Base-by-base conservation (phyloP, 768 basidiomycete species). In the Amanita rimosa region DNA sequence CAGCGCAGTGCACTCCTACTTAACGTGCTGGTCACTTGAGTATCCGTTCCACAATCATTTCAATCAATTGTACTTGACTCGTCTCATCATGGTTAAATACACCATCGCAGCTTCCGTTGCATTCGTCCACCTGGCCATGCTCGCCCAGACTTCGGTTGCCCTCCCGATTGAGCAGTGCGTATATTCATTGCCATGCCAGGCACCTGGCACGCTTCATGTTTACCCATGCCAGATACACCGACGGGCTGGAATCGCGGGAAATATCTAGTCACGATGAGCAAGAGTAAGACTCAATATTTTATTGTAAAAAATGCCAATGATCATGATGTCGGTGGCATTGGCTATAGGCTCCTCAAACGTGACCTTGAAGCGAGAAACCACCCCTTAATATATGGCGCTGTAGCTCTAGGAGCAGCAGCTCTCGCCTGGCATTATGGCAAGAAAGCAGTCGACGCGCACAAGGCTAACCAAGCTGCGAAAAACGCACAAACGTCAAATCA, bases 111-210 rank as follows among this genome's bases (percentile, higher is more conserved):
- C 26, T 13, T 43, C 24, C 14, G 4, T 27, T 27, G 55, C 65
- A 11, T 49, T 53, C 3, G 47, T 55, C 7, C 65, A 68, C 46
- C 48, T 67, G 7, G 49, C 56, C 9, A 53, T 64, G 39, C 61
- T 60, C 39, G 52, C 66, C 3, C 56, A 62, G 3, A 57, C 65
- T 48, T 62, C 62, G 31, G 52, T 14, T 41, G 40, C 13, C 27
- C 67, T 34, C 62, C 61, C 4, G 65, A 64, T 49, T 64, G 66
- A 39, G 22, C 22, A 24, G 38, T 39, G 38, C 19, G 38, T 31
- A 31, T 22, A 21, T 11, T 39, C 19, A 17, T 19, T 4, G 9
- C 10, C 17, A 13, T 16, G 10, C n/a, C 17, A 17, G 6, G 10
- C 9, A n/a, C n/a, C n/a, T n/a, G n/a, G n/a, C n/a, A n/a, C 9